phyloP scores from a whole-genome alignment of 768 basidiomycete genomes.

The Boletus rex-veris region DNA sequence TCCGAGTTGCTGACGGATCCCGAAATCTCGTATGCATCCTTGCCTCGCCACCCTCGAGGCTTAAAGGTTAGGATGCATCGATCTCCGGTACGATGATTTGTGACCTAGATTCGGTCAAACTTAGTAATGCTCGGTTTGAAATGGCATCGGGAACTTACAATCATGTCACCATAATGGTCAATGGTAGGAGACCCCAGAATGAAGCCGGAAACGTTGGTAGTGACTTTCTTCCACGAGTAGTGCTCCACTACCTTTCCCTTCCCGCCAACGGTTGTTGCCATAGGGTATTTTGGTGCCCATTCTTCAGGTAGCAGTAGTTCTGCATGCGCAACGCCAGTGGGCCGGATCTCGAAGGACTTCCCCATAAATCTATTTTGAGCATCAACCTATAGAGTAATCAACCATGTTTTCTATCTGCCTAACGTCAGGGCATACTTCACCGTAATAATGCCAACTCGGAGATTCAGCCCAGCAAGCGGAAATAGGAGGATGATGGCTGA shows the following conservation, averaged over 20 bases:
- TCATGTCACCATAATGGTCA: constrained; percentile 94
- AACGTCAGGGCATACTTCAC: constrained; percentile 52
- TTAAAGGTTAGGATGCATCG: constrained; percentile 91
- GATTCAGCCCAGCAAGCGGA: constrained; percentile 95
- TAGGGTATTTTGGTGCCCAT: constrained; percentile 60
- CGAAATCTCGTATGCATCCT: constrained; percentile 88
- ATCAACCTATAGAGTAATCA: constrained; percentile 59
- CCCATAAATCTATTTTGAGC: constrained; percentile 97
- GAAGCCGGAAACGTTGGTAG: constrained; percentile 87
- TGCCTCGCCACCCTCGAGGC: constrained; percentile 91
- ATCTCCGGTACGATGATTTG: constrained; percentile 89
- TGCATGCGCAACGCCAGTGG: constrained; percentile 90
- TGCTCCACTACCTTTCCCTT: constrained; percentile 75
- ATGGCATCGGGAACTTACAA: constrained; percentile 48
- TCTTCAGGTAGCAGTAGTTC: constrained; percentile 74
- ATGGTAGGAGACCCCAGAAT: constrained; percentile 86
- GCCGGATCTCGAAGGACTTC: constrained; percentile 93
- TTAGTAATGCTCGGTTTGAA: background rate
- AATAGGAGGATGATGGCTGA: constrained; percentile 95
- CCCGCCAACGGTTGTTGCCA: constrained; percentile 39
- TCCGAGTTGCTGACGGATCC: constrained; percentile 70
- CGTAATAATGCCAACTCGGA: constrained; percentile 85
- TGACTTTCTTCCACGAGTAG: constrained; percentile 95
- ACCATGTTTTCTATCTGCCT: background rate
- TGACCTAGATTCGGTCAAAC: constrained; percentile 41